Evolutionary conservation across 129 eudicot species (phyloP).

Genomic region (Saussurea involucrata): DNA sequence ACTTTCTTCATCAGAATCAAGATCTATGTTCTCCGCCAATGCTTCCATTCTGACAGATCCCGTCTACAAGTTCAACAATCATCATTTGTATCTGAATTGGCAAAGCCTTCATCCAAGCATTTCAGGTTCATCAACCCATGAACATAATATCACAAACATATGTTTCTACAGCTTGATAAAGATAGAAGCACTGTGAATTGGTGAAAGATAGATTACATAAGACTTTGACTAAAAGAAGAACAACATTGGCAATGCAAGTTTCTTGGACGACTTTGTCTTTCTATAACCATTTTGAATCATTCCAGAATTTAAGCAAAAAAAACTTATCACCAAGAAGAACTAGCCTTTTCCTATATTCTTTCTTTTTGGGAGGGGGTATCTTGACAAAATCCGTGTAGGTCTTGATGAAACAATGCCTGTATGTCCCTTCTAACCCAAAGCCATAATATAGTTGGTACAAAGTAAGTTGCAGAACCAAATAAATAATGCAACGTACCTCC

Average conservation of each 20-base stretch:
- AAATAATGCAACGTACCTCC: neutral
- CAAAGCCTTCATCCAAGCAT: neutral
- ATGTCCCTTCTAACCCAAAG: neutral
- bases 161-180: neutral
- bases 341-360: neutral
- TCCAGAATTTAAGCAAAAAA: neutral
- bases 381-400: neutral
- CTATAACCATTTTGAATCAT: neutral
- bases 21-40: conserved; percentile 41
- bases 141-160: neutral
- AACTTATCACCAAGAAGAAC: neutral
- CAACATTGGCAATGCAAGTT: neutral
- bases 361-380: neutral
- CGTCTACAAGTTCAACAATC: neutral
- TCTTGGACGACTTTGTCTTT: neutral
- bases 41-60: conserved; percentile 40
- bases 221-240: neutral
- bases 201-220: neutral
- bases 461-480: neutral
- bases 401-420: neutral
- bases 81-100: neutral
- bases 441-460: neutral
- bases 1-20: conserved; percentile 54
- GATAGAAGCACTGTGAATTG: neutral
- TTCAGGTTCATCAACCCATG: neutral